These are phyloP conservation scores for Gaultheria prostrata DNA, from an alignment of 148 eudicot genomes.

Conservation along the genomic window DNA sequence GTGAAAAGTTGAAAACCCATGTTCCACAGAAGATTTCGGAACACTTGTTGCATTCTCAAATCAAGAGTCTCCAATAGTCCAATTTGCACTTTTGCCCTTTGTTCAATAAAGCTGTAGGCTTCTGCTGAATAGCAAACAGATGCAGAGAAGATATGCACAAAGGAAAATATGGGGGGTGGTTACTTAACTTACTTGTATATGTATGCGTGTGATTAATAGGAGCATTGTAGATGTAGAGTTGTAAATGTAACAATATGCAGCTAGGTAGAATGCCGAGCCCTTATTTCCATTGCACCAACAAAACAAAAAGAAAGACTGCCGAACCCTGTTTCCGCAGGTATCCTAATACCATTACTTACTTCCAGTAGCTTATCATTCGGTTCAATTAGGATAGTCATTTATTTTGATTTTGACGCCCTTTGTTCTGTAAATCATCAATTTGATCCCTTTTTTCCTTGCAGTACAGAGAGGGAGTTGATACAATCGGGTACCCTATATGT, in stretches of 20 bases:
- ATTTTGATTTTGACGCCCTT: neutral
- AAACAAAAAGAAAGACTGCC: neutral
- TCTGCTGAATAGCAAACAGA: neutral
- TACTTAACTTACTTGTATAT: neutral
- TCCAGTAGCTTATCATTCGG: neutral
- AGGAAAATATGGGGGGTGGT: neutral
- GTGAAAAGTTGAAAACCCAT: slow-evolving; percentile 31
- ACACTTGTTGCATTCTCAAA: slow-evolving; percentile 20
- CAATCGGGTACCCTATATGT: neutral
- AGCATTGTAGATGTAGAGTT: slow-evolving; percentile 4
- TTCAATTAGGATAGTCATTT: neutral
- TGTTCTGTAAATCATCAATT: neutral
- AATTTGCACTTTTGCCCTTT: neutral
- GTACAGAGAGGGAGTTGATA: neutral
- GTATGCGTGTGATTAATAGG: neutral
- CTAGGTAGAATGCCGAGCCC: neutral
- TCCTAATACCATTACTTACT: neutral
- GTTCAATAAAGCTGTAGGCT: neutral
- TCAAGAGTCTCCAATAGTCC: slow-evolving; percentile 30
- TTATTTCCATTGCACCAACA: no score
- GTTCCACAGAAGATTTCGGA: slow-evolving; percentile 24
- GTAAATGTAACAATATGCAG: slow-evolving; percentile 14
- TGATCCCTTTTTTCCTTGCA: neutral
- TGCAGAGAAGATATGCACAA: neutral
- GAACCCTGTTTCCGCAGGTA: neutral